Base-by-base conservation (phyloP, 139 green algal genomes). In the Pleodorina starrii region DNA sequence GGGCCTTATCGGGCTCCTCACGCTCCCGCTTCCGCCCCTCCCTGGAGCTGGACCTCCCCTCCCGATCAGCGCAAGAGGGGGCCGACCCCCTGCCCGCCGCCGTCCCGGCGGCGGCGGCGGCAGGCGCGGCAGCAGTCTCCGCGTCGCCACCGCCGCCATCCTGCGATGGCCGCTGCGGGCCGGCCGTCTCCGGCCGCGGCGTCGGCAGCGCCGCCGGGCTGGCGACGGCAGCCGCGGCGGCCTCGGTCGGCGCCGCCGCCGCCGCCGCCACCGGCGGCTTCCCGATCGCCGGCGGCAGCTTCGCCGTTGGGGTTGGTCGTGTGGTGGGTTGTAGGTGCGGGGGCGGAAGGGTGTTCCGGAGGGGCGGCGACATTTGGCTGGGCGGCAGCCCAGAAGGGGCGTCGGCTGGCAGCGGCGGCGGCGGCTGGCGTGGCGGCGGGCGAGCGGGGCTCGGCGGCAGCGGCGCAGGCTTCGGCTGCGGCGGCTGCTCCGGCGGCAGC, bases 261-360 rank as follows among this genome's bases (percentile, higher is more conserved):
- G 12, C 10, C 48, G 48, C 11, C 48, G 48, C 48, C 11, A 12
- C 48, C 11, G 12, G 48, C 48, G 48, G 48, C 12, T 57, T 57
- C 48, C 11, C 11, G 36, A 35, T 51, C 11, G 19, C 5, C 0
- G n/a, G n/a, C n/a, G n/a, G n/a, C n/a, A n/a, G n/a, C n/a, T n/a
- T n/a, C n/a, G n/a, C n/a, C n/a, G n/a, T n/a, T n/a, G n/a, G n/a
- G n/a, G n/a, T n/a, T n/a, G n/a, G n/a, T n/a, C n/a, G n/a, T n/a
- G n/a, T n/a, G 0, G 36, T 72, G 36, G 77, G 77, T 63, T 85
- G 77, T 32, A 85, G 36, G 77, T 85, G 77, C 3, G 77, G 51
- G 12, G 77, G 77, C 77, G 72, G 77, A n/a, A n/a, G n/a, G n/a
- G n/a, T n/a, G n/a, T n/a, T n/a, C n/a, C n/a, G n/a, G n/a, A n/a